phyloP scores from a whole-genome alignment of 1,284 basidiomycete genomes.

The Microbotryum scabiosae region DNA sequence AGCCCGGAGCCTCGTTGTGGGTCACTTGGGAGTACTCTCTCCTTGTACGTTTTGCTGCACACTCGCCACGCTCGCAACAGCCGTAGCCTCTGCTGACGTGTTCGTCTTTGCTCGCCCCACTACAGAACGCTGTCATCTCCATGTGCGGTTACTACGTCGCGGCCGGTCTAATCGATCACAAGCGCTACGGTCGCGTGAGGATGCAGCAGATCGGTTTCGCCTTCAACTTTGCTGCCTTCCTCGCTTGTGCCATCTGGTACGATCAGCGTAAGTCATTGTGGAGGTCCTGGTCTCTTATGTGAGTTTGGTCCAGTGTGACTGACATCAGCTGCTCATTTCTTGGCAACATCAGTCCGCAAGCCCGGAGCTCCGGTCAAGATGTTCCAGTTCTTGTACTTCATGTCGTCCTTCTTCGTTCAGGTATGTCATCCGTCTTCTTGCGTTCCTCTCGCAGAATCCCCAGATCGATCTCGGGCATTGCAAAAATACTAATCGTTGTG shows the following conservation, averaged over 20 bases:
- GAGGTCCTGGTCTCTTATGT: too few relatives aligned
- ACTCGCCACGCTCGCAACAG: not conserved
- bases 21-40: constrained; percentile 50
- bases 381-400: constrained; percentile 44
- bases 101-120: not conserved
- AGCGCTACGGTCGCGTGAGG: constrained; percentile 42
- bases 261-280: not conserved
- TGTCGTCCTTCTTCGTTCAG: constrained; percentile 46
- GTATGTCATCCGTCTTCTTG: too few relatives aligned
- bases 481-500: not conserved
- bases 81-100: too few relatives aligned
- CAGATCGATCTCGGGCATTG: not conserved
- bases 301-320: too few relatives aligned
- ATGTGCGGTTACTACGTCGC: constrained; percentile 49
- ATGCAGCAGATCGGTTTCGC: constrained; percentile 50
- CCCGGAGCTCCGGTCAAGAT: constrained; percentile 36
- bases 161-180: constrained; percentile 51
- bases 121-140: constrained; percentile 42
- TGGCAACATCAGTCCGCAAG: constrained; percentile 27
- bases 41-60: constrained; percentile 32
- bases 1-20: constrained; percentile 39
- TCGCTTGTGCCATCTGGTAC: constrained; percentile 35
- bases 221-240: constrained; percentile 45
- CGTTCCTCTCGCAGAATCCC: too few relatives aligned
- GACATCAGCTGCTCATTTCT: too few relatives aligned